A percentile compares a stretch with the other conserved stretches of the same genome.
Conservation (phyloP, 164 flowering plant species). For the Vitis rotundifolia region DNA sequence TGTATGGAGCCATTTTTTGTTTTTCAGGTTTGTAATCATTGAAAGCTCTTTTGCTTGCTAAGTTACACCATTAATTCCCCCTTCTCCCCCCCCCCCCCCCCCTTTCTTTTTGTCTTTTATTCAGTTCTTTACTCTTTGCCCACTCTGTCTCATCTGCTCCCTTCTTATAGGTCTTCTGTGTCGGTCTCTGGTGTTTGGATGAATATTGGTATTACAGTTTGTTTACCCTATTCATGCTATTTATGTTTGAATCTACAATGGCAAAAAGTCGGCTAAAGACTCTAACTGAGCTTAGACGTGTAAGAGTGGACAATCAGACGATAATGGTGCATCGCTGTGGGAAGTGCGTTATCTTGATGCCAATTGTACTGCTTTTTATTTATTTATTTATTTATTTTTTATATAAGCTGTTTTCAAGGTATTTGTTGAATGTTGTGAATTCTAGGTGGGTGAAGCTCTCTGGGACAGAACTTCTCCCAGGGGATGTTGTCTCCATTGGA, state of each 20-base stretch:
- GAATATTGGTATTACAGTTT: conserved; percentile 98
- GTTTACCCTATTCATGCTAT: conserved; percentile 96
- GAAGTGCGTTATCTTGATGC: conserved; percentile 57
- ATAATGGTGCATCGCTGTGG: conserved; percentile 95
- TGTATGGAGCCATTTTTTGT: conserved; percentile 99
- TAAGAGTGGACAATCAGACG: conserved; percentile 85
- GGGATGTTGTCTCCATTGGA: conserved; percentile 95
- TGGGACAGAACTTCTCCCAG: conserved; percentile 94
- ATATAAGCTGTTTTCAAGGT: neutral
- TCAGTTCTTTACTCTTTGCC: neutral
- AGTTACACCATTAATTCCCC: neutral
- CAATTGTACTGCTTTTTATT: neutral
- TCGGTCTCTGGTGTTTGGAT: conserved; percentile 99
- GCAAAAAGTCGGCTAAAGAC: conserved; percentile 95
- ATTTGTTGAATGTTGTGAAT: conserved; percentile 4
- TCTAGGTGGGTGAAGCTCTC: conserved; percentile 89
- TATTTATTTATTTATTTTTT: conserved; percentile 1
- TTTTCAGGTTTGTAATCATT: conserved; percentile 65
- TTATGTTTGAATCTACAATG: conserved; percentile 99
- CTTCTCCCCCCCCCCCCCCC: neutral
- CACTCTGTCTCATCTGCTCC: conserved; percentile 1
- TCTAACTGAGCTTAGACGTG: conserved; percentile 91
- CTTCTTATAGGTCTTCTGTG: conserved; percentile 82
- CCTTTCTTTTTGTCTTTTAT: neutral
- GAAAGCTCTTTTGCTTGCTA: neutral